Conservation (phyloP, 75 land plant genomes). For the Isoetes taiwanensis region DNA sequence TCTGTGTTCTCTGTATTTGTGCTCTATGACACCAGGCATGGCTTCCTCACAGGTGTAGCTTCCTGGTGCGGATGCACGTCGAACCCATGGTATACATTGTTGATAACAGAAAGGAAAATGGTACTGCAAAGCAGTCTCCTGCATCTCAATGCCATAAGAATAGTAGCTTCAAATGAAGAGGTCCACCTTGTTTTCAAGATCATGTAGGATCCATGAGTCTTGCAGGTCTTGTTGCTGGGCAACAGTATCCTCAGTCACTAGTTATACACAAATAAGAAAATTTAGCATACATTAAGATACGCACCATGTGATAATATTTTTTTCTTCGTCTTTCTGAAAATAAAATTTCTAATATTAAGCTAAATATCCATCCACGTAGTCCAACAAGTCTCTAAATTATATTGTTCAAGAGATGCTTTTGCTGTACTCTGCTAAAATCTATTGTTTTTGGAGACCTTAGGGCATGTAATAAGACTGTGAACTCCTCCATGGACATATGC, state of each 20-base stretch:
- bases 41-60: too few species aligned
- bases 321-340: conserved; percentile 20
- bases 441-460: conserved; percentile 46
- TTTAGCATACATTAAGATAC: neutral
- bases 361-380: conserved; percentile 52
- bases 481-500: conserved; percentile 35
- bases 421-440: conserved; percentile 38
- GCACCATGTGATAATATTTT: conserved; percentile 45
- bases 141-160: too few species aligned
- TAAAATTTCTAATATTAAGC: conserved; percentile 39
- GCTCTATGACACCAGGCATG: too few species aligned
- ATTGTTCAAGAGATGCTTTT: conserved; percentile 28
- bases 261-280: neutral
- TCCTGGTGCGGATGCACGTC: too few species aligned
- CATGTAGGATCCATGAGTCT: neutral
- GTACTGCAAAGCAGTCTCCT: too few species aligned
- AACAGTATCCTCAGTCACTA: too few species aligned
- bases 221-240: neutral
- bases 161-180: neutral
- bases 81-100: too few species aligned
- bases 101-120: too few species aligned
- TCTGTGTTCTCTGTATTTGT: too few species aligned
- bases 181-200: neutral
- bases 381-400: conserved; percentile 38
- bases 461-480: conserved; percentile 62